phyloP scores from a whole-genome alignment of 768 basidiomycete genomes.

The Boletus vermiculosoides region DNA sequence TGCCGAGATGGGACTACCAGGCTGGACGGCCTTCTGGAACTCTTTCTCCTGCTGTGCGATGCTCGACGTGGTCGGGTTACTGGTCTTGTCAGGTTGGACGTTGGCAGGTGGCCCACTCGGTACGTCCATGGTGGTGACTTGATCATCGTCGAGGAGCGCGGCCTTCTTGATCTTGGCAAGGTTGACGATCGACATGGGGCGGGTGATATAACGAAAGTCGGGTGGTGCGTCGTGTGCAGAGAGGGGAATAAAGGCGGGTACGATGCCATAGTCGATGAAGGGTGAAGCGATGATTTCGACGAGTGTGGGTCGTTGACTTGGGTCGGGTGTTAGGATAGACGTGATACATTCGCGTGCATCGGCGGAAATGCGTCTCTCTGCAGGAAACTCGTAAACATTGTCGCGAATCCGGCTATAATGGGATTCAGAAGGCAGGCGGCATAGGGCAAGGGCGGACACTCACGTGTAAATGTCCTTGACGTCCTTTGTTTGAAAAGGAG shows the following conservation, averaged over 20 bases:
- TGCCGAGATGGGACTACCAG: constrained; percentile 91
- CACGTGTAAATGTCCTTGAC: constrained; percentile 95
- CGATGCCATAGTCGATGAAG: constrained; percentile 80
- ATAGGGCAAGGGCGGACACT: constrained; percentile 23
- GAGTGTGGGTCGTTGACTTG: constrained; percentile 76
- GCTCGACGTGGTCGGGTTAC: constrained; percentile 52
- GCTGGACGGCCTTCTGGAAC: constrained; percentile 94
- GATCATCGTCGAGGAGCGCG: constrained; percentile 65
- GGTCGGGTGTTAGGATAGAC: constrained; percentile 82
- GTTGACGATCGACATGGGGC: constrained; percentile 62
- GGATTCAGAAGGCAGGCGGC: constrained; percentile 1
- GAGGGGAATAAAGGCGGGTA: constrained; percentile 78
- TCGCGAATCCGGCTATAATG: constrained; percentile 78
- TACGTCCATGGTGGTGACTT: constrained; percentile 42
- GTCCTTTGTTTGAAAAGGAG: constrained; percentile 98
- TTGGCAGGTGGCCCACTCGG: constrained; percentile 35
- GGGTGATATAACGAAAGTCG: constrained; percentile 68
- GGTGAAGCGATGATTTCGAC: constrained; percentile 80
- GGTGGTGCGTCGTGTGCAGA: constrained; percentile 76
- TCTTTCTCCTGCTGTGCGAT: constrained; percentile 91
- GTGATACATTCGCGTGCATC: constrained; percentile 76
- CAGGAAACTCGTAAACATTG: constrained; percentile 90
- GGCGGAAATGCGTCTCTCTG: constrained; percentile 67
- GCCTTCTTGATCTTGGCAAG: constrained; percentile 63
- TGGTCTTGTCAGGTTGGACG: constrained; percentile 18